Conservation (phyloP, 768 basidiomycete genomes). For the Leucosporidium yakuticum region DNA sequence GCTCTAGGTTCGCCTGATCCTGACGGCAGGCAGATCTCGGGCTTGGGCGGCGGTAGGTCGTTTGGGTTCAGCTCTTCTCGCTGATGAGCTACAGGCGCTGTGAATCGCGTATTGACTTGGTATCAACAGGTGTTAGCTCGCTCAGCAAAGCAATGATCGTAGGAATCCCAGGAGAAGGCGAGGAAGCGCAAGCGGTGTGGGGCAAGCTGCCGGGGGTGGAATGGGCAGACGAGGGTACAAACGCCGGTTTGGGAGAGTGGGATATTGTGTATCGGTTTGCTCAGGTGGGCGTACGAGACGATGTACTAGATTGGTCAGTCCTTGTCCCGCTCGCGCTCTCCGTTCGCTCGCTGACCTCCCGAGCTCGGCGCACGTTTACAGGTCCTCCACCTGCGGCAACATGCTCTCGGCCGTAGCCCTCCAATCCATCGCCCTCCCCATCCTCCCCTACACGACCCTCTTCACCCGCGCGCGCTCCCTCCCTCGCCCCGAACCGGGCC, state of each 20-base stretch:
- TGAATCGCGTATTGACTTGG: slow-evolving; percentile 13
- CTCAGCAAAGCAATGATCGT: slow-evolving; percentile 28
- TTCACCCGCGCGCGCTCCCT: slow-evolving; percentile 19
- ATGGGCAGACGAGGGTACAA: slow-evolving; percentile 30
- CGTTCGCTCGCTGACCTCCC: background rate
- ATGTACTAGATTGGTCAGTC: slow-evolving; percentile 26
- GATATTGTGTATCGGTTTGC: slow-evolving; percentile 33
- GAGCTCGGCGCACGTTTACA: background rate
- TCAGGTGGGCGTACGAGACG: slow-evolving; percentile 28
- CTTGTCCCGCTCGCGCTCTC: background rate
- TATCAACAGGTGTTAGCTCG: slow-evolving; percentile 23
- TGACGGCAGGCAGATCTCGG: background rate
- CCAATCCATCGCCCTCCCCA: background rate
- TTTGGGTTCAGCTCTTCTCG: background rate
- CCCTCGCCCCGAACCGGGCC: background rate
- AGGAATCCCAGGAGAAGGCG: slow-evolving; percentile 18
- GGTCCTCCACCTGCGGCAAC: slow-evolving; percentile 32
- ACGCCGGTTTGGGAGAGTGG: background rate
- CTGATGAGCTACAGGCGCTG: too few species aligned
- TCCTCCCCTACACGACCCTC: slow-evolving; percentile 30
- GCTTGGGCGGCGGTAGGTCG: background rate
- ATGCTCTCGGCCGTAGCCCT: slow-evolving; percentile 26
- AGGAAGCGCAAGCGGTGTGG: background rate
- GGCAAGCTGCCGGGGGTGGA: slow-evolving; percentile 17
- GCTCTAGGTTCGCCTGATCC: slow-evolving; percentile 33